Conservation (phyloP, 129 eudicot species). For the Tagetes erecta region DNA sequence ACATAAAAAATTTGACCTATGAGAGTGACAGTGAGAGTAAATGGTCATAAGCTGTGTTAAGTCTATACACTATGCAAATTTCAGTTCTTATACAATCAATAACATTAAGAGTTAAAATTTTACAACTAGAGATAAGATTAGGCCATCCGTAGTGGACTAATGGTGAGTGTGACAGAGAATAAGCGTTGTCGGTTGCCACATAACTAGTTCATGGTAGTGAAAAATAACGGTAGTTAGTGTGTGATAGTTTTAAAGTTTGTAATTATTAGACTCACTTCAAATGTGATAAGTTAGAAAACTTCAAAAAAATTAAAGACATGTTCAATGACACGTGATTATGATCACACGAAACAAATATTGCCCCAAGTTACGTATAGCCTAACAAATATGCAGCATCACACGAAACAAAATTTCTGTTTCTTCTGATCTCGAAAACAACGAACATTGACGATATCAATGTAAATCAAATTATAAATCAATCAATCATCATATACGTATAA, state of each 20-base stretch:
- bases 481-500: neutral
- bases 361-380: too few species aligned
- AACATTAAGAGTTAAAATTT: neutral
- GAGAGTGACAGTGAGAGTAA: neutral
- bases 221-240: too few species aligned
- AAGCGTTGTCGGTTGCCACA: too few species aligned
- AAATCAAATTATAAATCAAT: constrained; percentile 10
- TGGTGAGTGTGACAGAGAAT: too few species aligned
- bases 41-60: neutral
- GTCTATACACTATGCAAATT: neutral
- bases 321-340: too few species aligned
- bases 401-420: constrained; percentile 22
- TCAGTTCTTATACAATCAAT: neutral
- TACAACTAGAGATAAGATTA: neutral
- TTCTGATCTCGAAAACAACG: constrained; percentile 35
- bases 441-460: constrained; percentile 25
- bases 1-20: neutral
- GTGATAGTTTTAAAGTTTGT: too few species aligned
- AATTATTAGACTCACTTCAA: too few species aligned
- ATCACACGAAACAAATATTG: too few species aligned
- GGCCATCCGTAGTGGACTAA: too few species aligned
- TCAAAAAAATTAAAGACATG: too few species aligned
- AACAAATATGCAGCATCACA: constrained; percentile 6
- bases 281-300: too few species aligned
- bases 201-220: too few species aligned